Percentiles rank a stretch among this genome's conserved stretches.
phyloP scores from a whole-genome alignment of 2,329 filamentous ascomycete species.

The Fonsecaea multimorphosa region DNA sequence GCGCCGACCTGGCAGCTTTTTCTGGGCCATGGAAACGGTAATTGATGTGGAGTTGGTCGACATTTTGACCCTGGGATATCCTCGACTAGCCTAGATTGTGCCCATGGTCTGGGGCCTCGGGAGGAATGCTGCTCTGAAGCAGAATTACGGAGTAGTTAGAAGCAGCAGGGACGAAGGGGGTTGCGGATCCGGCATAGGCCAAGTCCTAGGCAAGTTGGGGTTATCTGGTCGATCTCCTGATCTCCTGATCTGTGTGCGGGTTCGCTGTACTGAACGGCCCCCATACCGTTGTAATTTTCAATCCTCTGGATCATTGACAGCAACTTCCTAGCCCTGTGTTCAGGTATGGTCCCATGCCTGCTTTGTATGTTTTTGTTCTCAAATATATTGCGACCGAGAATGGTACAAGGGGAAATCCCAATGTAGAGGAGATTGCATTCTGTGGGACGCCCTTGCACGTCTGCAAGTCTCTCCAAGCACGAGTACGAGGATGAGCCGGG shows the following conservation, averaged over 20 bases:
- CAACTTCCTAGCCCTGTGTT: background rate
- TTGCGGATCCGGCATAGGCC: background rate
- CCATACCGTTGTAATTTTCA: slow-evolving; percentile 1
- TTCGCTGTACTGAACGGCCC: background rate
- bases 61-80: slow-evolving; percentile 3
- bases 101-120: slow-evolving; percentile 9
- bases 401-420: slow-evolving; percentile 2
- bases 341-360: background rate
- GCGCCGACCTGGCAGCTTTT: slow-evolving; percentile 11
- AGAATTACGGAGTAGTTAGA: slow-evolving; percentile 9
- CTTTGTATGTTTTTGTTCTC: background rate
- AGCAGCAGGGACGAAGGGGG: background rate
- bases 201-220: too few relatives aligned
- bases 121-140: slow-evolving; percentile 9
- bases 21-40: slow-evolving; percentile 8
- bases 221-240: background rate
- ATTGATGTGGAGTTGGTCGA: slow-evolving; percentile 11
- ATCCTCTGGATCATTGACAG: background rate
- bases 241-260: background rate
- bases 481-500: background rate
- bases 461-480: background rate
- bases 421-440: background rate
- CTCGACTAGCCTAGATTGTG: slow-evolving; percentile 7
- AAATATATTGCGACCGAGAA: background rate
- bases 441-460: slow-evolving; percentile 2